phyloP scores from a whole-genome alignment of 352 stramenopile species.

The Salisapilia sapeloensis region DNA sequence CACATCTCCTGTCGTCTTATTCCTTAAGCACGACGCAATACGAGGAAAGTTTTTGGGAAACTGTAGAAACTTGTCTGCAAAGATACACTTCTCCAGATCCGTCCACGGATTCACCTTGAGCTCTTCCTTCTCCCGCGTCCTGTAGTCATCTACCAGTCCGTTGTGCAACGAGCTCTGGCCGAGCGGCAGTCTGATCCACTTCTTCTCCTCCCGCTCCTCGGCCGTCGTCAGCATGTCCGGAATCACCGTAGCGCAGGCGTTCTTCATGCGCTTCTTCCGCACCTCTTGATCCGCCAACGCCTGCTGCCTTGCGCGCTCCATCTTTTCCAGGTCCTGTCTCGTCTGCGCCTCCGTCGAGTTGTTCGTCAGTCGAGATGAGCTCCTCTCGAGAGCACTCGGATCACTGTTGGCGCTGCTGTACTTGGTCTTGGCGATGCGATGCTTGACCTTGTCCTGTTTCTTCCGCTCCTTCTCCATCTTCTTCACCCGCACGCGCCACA shows the following conservation, averaged over 20 bases:
- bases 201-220: conserved; percentile 26
- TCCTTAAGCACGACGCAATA: conserved; percentile 88
- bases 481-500: conserved; percentile 73
- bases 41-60: conserved; percentile 98
- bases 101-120: conserved; percentile 91
- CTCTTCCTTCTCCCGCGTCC: conserved; percentile 41
- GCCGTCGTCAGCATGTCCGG: conserved; percentile 67
- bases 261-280: conserved; percentile 68
- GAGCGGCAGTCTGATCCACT: conserved; percentile 30
- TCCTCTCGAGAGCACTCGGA: conserved; percentile 23
- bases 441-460: conserved; percentile 71
- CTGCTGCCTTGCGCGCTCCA: conserved; percentile 63
- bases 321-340: conserved; percentile 61
- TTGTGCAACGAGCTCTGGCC: conserved; percentile 49
- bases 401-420: conserved; percentile 7
- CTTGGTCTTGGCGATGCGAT: conserved; percentile 28
- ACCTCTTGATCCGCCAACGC: conserved; percentile 65
- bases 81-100: conserved; percentile 99
- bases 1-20: conserved; percentile 94
- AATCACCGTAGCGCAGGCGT: conserved; percentile 64
- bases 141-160: conserved; percentile 39
- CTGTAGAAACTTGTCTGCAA: conserved; percentile 97
- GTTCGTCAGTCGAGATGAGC: conserved; percentile 72
- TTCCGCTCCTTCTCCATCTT: conserved; percentile 79
- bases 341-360: conserved; percentile 67